Base-by-base conservation (phyloP, 345 rosid species). In the Gossypium mustelinum region DNA sequence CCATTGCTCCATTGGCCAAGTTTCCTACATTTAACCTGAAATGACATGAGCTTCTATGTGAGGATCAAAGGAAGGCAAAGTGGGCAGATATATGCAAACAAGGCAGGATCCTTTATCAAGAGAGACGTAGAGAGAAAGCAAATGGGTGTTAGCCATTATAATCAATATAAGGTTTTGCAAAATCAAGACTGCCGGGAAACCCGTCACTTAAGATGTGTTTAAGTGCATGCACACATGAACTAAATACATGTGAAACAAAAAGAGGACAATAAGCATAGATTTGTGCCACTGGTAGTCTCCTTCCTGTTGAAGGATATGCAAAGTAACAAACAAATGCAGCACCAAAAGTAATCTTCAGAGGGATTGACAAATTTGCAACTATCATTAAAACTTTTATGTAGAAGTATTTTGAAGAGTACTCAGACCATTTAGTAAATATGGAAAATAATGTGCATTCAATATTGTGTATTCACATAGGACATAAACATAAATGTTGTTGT, bases 11-110 rank as follows among this genome's bases (percentile, higher is more conserved):
- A 1, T 34, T 74, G 43, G 14, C 60, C 70, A 63, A 45, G 47
- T 34, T 63, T 63, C 77, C 71, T 74, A 58, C 77, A 52, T 24
- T 74, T 34, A 45, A 18, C 43, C 39, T 22, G 45, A 2, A 27
- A 51, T 9, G 17, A 51, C 45, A 69, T 27, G 60, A 29, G 60
- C 45, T 27, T 51, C 45, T 27, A 69, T 9, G 45, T 51, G 17
- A 25, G 16, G 17, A 29, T 16, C 48, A 70, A 29, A 17, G 61
- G n/a, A 52, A 70, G 6, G 59, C 44, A 51, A 27, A 3, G 45
- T 4, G 59, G 5, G 58, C 16, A 69, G 14, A 25, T 50, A 1
- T 16, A 14, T 11, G 17, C 59, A 69, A 6, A 50, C 58, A 69
- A 27, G 59, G 9, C 59, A 48, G 58, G 41, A 48, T 20, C 60